phyloP scores from a whole-genome alignment of 2,329 filamentous ascomycete species.

The Alternaria novae-zelandiae region DNA sequence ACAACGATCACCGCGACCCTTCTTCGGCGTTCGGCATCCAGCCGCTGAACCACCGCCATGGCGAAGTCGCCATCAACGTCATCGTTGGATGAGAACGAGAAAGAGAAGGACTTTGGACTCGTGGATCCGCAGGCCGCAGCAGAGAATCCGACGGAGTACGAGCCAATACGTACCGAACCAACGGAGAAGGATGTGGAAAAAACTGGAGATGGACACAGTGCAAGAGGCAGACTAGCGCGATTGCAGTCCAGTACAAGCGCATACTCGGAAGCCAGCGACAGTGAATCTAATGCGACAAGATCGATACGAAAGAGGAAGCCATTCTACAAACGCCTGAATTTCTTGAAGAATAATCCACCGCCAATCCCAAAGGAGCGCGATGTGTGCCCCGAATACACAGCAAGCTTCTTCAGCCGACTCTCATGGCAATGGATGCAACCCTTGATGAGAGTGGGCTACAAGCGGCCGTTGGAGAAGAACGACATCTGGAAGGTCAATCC shows the following conservation, averaged over 20 bases:
- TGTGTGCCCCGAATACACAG: constrained; percentile 72
- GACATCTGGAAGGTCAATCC: constrained; percentile 93
- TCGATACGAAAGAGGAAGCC: constrained; percentile 49
- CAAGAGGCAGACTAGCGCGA: constrained; percentile 32
- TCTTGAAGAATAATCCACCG: constrained; percentile 59
- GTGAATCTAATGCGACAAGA: constrained; percentile 35
- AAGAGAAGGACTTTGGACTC: constrained; percentile 48
- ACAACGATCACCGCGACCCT: constrained; percentile 1
- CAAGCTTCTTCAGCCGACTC: constrained; percentile 74
- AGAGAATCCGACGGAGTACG: constrained; percentile 44
- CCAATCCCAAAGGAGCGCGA: constrained; percentile 61
- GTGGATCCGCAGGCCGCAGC: constrained; percentile 45
- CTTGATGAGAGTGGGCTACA: constrained; percentile 84
- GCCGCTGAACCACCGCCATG: constrained; percentile 6
- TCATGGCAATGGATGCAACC: constrained; percentile 92
- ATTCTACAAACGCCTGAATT: constrained; percentile 66
- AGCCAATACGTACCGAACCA: constrained; percentile 45
- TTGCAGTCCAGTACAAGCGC: constrained; percentile 37
- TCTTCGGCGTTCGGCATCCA: not conserved
- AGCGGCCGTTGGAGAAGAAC: constrained; percentile 78
- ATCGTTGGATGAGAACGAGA: constrained; percentile 35
- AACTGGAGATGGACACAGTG: constrained; percentile 23
- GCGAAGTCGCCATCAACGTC: constrained; percentile 30
- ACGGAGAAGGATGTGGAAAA: constrained; percentile 43
- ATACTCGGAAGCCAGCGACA: constrained; percentile 39